Conservation (phyloP, 1,284 basidiomycete genomes). For the Pascua sp. region DNA sequence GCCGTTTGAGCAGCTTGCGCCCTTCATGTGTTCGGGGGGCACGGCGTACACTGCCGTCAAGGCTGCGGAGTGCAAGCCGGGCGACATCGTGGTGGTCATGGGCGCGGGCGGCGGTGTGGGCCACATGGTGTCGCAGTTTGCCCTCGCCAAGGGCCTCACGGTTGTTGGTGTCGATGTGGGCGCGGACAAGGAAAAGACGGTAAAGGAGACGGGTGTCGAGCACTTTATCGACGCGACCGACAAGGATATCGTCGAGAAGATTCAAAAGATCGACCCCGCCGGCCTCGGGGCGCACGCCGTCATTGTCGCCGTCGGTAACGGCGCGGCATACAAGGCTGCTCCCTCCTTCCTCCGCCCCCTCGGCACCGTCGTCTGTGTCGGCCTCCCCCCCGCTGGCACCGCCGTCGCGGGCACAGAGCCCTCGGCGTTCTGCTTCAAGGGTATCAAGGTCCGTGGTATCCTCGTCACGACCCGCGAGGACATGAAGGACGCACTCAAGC, state of each 20-base stretch:
- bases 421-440: conserved; percentile 40
- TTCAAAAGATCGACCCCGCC: conserved; percentile 6
- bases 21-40: conserved; percentile 21
- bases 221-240: conserved; percentile 14
- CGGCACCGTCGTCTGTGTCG: conserved; percentile 15
- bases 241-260: conserved; percentile 7
- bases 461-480: conserved; percentile 31
- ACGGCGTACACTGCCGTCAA: conserved; percentile 21
- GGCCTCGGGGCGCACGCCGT: conserved; percentile 10
- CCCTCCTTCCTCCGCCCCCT: conserved; percentile 13
- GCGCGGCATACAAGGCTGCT: conserved; percentile 15
- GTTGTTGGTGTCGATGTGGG: conserved; percentile 20
- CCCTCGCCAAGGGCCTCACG: conserved; percentile 13
- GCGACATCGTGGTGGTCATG: conserved; percentile 10
- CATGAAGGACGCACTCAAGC: conserved; percentile 17
- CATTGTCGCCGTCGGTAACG: conserved; percentile 18
- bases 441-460: conserved; percentile 46
- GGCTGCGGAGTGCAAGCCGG: conserved; percentile 13
- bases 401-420: conserved; percentile 38
- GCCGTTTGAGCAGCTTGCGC: conserved; percentile 15
- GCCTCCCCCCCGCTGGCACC: conserved; percentile 22
- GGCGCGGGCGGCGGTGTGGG: conserved; percentile 20
- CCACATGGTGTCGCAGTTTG: conserved; percentile 22
- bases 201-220: conserved; percentile 7
- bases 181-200: conserved; percentile 11